These are phyloP conservation scores for Pharnaceum exiguum DNA, from an alignment of 148 eudicot genomes.

Conservation along the genomic window DNA sequence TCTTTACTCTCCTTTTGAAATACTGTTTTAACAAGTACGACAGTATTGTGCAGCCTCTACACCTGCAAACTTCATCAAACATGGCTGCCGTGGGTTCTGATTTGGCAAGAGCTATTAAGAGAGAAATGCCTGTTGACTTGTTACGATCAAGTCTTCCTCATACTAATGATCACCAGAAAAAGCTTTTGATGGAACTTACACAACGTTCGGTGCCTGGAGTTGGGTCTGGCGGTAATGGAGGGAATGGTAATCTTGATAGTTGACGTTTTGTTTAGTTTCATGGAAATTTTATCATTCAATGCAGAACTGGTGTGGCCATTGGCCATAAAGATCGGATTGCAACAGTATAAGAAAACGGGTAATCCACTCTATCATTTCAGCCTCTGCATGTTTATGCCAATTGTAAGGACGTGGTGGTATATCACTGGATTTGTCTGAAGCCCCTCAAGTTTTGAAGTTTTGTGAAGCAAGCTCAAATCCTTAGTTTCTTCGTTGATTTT, in stretches of 20 bases:
- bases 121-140: conserved; percentile 95
- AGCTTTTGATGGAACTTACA: conserved; percentile 70
- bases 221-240: conserved; percentile 51
- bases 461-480: conserved; percentile 13
- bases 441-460: conserved; percentile 1
- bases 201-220: conserved; percentile 69
- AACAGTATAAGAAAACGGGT: not conserved
- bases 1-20: conserved; percentile 70
- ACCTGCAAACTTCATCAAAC: conserved; percentile 36
- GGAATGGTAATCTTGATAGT: conserved; percentile 26
- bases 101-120: conserved; percentile 57
- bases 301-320: not conserved
- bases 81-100: conserved; percentile 40
- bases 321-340: not conserved
- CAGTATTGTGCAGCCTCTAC: conserved; percentile 43
- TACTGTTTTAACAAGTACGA: conserved; percentile 85
- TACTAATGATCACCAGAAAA: conserved; percentile 67
- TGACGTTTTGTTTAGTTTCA: not conserved
- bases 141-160: conserved; percentile 90
- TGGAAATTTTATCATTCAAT: not conserved
- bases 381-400: not conserved
- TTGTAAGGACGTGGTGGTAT: not conserved
- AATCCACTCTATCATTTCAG: not conserved
- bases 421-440: conserved; percentile 1
- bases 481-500: conserved; percentile 9